Evolutionary conservation across 805 yeast species (phyloP).

Genomic region (Saccharomyces jurei): DNA sequence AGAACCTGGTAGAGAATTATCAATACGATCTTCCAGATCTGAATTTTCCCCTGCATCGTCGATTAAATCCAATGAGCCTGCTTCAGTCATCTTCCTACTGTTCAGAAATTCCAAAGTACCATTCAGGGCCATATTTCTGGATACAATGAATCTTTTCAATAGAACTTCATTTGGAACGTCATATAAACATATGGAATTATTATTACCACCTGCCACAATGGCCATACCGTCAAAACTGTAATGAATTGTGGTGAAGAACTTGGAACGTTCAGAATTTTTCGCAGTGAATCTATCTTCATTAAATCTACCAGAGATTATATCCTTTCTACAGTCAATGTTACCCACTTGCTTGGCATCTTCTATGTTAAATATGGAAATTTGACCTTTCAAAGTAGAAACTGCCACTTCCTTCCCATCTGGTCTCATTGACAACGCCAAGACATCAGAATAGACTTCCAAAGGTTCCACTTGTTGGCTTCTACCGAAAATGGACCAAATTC

Average conservation of each 20-base stretch:
- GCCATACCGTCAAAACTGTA: conserved; percentile 87
- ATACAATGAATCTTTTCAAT: conserved; percentile 71
- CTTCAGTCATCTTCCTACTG: conserved; percentile 77
- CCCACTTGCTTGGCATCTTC: conserved; percentile 75
- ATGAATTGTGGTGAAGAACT: conserved; percentile 69
- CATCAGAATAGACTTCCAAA: conserved; percentile 76
- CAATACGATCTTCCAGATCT: conserved; percentile 75
- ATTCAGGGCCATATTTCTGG: conserved; percentile 81
- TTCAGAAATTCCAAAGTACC: conserved; percentile 79
- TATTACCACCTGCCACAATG: conserved; percentile 87
- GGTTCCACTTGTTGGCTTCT: conserved; percentile 88
- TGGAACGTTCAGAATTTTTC: conserved; percentile 73
- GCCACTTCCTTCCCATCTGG: conserved; percentile 93
- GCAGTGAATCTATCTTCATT: conserved; percentile 74
- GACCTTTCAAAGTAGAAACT: conserved; percentile 83
- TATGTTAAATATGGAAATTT: conserved; percentile 73
- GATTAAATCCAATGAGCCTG: conserved; percentile 72
- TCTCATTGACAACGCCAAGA: conserved; percentile 69
- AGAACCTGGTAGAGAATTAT: conserved; percentile 78
- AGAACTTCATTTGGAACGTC: conserved; percentile 85
- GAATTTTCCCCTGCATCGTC: conserved; percentile 83
- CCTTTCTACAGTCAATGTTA: conserved; percentile 76
- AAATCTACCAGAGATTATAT: conserved; percentile 81
- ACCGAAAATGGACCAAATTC: conserved; percentile 89
- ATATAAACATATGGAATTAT: conserved; percentile 83